These are phyloP conservation scores for Echium plantagineum DNA, from an alignment of 257 asterid genomes.

Conservation along the genomic window DNA sequence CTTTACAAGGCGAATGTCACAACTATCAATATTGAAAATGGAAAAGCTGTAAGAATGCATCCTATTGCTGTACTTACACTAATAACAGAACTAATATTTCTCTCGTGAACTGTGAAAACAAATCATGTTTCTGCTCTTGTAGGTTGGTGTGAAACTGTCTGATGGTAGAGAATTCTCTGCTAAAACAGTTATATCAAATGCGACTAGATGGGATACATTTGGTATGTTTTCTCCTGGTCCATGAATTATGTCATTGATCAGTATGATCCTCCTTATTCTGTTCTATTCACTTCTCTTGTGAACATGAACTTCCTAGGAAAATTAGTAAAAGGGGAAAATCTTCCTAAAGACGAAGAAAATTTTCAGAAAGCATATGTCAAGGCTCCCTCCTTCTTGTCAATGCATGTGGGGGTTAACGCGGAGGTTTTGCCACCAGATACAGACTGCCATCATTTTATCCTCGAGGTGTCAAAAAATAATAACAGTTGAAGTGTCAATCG, in stretches of 20 bases:
- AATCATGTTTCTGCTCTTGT: constrained; percentile 14
- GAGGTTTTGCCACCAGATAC: constrained; percentile 78
- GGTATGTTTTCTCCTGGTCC: constrained; percentile 38
- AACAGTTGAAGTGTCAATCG: constrained; percentile 1
- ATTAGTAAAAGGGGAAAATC: constrained; percentile 61
- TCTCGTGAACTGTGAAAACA: constrained; percentile 13
- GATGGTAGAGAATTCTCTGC: constrained; percentile 77
- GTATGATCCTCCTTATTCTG: not conserved
- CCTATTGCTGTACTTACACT: constrained; percentile 1
- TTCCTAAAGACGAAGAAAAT: constrained; percentile 82
- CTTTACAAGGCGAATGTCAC: constrained; percentile 79
- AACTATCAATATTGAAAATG: constrained; percentile 49
- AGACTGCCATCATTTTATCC: constrained; percentile 90
- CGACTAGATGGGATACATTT: constrained; percentile 99
- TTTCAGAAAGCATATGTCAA: constrained; percentile 83
- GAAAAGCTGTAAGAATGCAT: constrained; percentile 62
- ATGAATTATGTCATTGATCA: constrained; percentile 1
- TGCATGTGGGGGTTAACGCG: constrained; percentile 87
- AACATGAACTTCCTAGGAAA: constrained; percentile 36
- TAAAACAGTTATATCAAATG: constrained; percentile 80
- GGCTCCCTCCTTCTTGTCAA: constrained; percentile 97
- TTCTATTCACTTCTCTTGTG: not conserved
- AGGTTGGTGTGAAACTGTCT: constrained; percentile 93
- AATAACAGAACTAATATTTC: not conserved
- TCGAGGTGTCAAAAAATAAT: constrained; percentile 46